These are phyloP conservation scores for Miamiensis avidus DNA, from an alignment of 169 alveolate genomes.

Conservation along the genomic window DNA sequence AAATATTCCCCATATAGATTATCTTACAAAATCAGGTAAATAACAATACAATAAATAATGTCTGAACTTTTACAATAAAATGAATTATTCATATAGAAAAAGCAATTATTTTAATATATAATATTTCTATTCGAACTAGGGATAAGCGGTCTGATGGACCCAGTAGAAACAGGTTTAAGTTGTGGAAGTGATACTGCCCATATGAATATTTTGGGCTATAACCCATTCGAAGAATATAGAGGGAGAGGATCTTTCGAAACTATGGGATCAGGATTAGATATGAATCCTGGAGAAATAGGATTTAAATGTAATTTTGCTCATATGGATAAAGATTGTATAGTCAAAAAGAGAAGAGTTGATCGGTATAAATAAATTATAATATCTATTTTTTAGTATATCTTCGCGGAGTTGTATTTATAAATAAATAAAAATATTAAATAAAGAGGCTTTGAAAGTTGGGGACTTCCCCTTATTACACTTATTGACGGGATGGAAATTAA, in stretches of 20 bases:
- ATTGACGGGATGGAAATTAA: conserved; percentile 51
- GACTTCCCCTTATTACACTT: conserved; percentile 60
- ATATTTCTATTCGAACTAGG: too few species aligned
- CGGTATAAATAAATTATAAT: too few species aligned
- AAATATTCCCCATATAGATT: conserved; percentile 47
- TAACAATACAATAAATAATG: not conserved
- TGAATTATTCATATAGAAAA: too few species aligned
- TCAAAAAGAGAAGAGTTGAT: conserved; percentile 62
- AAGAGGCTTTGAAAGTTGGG: conserved; percentile 74
- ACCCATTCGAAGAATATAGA: conserved; percentile 58
- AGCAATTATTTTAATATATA: too few species aligned
- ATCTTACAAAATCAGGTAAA: conserved; percentile 52
- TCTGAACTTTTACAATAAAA: too few species aligned
- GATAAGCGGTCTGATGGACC: conserved; percentile 69
- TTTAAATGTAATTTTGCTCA: conserved; percentile 76
- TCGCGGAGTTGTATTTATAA: too few species aligned
- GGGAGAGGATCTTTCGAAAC: conserved; percentile 81
- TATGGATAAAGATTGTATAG: conserved; percentile 64
- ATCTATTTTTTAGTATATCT: not conserved
- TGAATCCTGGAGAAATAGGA: conserved; percentile 72
- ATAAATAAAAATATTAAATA: too few species aligned
- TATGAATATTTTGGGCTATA: conserved; percentile 71
- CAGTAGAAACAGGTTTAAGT: conserved; percentile 73
- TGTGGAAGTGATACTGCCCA: conserved; percentile 84
- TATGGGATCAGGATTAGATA: conserved; percentile 76